Base-by-base conservation (phyloP, 2,329 filamentous ascomycete species). In the Botrytis hyacinthi region DNA sequence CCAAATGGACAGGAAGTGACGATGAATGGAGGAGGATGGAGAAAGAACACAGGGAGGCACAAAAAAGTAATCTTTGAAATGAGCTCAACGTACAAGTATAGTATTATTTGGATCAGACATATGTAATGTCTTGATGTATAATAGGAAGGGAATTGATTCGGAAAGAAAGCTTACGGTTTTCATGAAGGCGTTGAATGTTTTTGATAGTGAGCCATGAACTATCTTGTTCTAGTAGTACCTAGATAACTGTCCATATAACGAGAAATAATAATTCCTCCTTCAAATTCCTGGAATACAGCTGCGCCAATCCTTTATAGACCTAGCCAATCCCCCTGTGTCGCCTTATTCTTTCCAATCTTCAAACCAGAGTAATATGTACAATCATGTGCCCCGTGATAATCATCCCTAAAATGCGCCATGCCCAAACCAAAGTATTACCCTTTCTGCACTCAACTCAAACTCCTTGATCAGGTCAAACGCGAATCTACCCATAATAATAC, bases 1-100 rank as follows among this genome's bases (percentile, higher is more conserved):
- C 40, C 6, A 57, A 69, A 35, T 68, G 71, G 71, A n/a, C 42
- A 16, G 71, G 62, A 32, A 68, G 48, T 68, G 71, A 72, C 46
- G 62, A 72, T 9, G 71, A 72, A 75, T 82, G 81, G 76, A 81
- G 81, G 73, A 74, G 76, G 63, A 77, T 78, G 74, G 71, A 72
- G 29, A 68, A 57, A 59, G 48, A 54, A 46, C 51, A 60, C 6
- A 70, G 68, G 16, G 51, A 60, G 20, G 54, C 42, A 29, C 54
- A 35, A 70, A 62, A 60, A 46, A 37, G 54, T 4, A 16, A 60
- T 46, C 26, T 70, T 22, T 70, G 42, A 46, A 46, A 61, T 37
- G n/a, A 46, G 20, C 51, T n/a, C 10, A 20, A 70, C 32, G 26
- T 62, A 62, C 14, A 18, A 62, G 60, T 40, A 62, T 61, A 6